Percentiles rank a stretch among this genome's conserved stretches.
Conservation (phyloP, 208 protist species). For the Crithidia bombi region DNA sequence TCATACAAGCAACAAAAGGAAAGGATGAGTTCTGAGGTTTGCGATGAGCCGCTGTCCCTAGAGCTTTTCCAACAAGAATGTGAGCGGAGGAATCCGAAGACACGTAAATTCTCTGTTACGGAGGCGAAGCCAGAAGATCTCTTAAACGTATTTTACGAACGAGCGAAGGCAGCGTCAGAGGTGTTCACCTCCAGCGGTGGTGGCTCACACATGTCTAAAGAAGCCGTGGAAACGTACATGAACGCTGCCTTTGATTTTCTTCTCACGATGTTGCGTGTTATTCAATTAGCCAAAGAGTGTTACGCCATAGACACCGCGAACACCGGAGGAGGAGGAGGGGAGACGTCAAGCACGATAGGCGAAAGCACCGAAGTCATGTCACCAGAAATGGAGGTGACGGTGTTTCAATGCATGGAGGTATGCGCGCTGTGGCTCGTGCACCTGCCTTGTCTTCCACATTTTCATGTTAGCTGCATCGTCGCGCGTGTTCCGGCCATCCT, state of each 20-base stretch:
- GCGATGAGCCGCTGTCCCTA: neutral
- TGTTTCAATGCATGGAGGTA: neutral
- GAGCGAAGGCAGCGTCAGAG: neutral
- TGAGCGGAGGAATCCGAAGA: neutral
- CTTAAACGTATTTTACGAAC: too few relatives aligned
- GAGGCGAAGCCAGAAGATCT: too few relatives aligned
- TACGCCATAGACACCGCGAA: too few relatives aligned
- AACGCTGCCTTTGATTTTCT: neutral
- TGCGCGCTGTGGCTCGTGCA: neutral
- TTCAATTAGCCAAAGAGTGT: too few relatives aligned
- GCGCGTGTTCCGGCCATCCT: conserved; percentile 6
- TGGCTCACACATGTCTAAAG: neutral
- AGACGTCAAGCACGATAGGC: too few relatives aligned
- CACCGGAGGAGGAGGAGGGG: too few relatives aligned
- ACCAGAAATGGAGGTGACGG: too few relatives aligned
- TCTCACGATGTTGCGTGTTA: neutral
- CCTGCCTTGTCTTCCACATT: neutral
- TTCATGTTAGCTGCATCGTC: neutral
- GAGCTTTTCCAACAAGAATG: conserved; percentile 8
- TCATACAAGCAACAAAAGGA: neutral
- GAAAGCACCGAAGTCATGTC: too few relatives aligned
- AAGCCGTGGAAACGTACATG: neutral
- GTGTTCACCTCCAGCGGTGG: neutral
- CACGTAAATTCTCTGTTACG: neutral
- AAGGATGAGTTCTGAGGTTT: neutral